A percentile compares a stretch with the other conserved stretches of the same genome.
Conservation (phyloP, 2,329 filamentous ascomycete genomes). For the Shiraia sp. region DNA sequence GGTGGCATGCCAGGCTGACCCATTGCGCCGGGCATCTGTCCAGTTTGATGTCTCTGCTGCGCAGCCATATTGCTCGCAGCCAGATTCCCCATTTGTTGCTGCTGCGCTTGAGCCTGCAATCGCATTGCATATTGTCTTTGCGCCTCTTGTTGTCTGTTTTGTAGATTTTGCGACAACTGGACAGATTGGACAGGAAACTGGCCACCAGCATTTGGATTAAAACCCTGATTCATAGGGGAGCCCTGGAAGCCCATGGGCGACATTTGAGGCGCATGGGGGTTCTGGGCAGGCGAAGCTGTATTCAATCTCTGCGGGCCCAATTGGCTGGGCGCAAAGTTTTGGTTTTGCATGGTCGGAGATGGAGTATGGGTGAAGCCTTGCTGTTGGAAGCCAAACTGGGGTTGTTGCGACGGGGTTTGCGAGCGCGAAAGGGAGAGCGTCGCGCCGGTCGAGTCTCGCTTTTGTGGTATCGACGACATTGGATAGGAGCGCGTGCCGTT, state of each 20-base stretch:
- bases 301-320: slow-evolving; percentile 69
- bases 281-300: slow-evolving; percentile 91
- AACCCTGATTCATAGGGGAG: slow-evolving; percentile 43
- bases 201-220: slow-evolving; percentile 46
- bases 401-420: slow-evolving; percentile 83
- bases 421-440: slow-evolving; percentile 92
- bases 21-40: slow-evolving; percentile 43
- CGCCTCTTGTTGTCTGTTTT: slow-evolving; percentile 60
- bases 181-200: slow-evolving; percentile 52
- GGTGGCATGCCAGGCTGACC: slow-evolving; percentile 39
- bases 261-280: slow-evolving; percentile 55
- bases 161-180: slow-evolving; percentile 56
- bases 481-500: slow-evolving; percentile 80
- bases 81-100: slow-evolving; percentile 57
- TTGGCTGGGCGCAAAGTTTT: slow-evolving; percentile 64
- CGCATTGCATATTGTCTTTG: slow-evolving; percentile 86
- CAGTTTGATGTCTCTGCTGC: slow-evolving; percentile 43
- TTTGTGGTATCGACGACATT: slow-evolving; percentile 90
- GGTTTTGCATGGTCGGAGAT: slow-evolving; percentile 88
- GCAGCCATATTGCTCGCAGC: slow-evolving; percentile 46
- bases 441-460: slow-evolving; percentile 83
- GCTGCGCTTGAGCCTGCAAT: slow-evolving; percentile 64
- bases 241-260: slow-evolving; percentile 43
- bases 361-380: slow-evolving; percentile 83
- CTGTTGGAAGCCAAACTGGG: slow-evolving; percentile 66